Conservation (phyloP, 2,329 filamentous ascomycete genomes). For the Colletotrichum sp. region DNA sequence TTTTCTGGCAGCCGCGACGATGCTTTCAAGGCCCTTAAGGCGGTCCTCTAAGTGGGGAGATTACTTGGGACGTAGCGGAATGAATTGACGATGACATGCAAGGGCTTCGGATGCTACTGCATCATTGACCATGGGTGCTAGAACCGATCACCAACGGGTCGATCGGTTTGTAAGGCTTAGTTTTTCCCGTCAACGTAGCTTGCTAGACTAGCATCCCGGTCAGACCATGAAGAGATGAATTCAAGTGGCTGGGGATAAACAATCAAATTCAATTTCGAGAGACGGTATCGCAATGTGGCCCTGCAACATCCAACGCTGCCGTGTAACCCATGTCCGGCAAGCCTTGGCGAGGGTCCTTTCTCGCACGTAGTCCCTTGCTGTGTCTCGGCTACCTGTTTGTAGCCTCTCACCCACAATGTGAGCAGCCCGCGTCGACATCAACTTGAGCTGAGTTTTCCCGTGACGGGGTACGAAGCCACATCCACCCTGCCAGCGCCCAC, state of each 20-base stretch:
- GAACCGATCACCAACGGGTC: background rate
- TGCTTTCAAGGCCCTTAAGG: conserved; percentile 49
- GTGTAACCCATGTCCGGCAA: background rate
- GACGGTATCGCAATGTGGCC: background rate
- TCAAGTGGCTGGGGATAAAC: background rate
- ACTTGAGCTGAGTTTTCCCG: background rate
- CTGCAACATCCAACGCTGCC: background rate
- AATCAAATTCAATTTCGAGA: background rate
- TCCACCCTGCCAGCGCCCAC: background rate
- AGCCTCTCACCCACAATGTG: background rate
- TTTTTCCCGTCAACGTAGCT: background rate
- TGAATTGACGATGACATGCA: background rate
- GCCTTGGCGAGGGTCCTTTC: background rate
- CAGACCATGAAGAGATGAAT: background rate
- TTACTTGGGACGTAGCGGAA: background rate
- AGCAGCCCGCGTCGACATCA: background rate
- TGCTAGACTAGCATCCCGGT: background rate
- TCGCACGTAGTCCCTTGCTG: background rate
- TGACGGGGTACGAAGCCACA: background rate
- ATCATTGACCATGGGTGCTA: background rate
- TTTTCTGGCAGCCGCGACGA: conserved; percentile 56
- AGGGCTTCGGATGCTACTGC: background rate
- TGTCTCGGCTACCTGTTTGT: conserved; percentile 10
- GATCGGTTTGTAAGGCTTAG: background rate
- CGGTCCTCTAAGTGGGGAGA: conserved; percentile 39